These are phyloP conservation scores for Trypanosoma congolense DNA, from an alignment of 208 protist genomes.

Conservation along the genomic window DNA sequence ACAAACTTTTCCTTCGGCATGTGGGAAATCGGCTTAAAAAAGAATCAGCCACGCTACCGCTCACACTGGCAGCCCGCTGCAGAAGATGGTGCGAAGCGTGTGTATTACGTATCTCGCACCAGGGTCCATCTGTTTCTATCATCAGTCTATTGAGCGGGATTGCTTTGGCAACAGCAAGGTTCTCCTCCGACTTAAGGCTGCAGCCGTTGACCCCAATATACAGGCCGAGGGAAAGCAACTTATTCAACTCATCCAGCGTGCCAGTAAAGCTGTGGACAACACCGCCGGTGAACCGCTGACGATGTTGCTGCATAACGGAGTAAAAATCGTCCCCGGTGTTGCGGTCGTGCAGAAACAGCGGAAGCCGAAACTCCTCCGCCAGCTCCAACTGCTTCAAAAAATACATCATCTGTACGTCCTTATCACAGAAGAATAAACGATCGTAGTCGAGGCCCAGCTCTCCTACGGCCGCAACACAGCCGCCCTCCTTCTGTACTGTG, in stretches of 20 bases:
- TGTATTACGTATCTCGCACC: constrained; percentile 90
- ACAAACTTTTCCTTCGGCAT: constrained; percentile 74
- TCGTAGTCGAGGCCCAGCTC: constrained; percentile 94
- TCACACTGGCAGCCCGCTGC: constrained; percentile 6
- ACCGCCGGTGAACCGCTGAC: constrained; percentile 44
- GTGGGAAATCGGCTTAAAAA: constrained; percentile 33
- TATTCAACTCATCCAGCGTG: constrained; percentile 60
- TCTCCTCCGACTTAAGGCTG: constrained; percentile 91
- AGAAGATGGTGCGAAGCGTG: constrained; percentile 73
- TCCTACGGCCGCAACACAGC: constrained; percentile 79
- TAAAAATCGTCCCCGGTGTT: constrained; percentile 87
- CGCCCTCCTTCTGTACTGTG: constrained; percentile 36
- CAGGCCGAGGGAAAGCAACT: constrained; percentile 71
- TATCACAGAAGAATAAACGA: constrained; percentile 86
- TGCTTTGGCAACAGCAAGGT: constrained; percentile 66
- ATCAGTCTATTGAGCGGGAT: constrained; percentile 87
- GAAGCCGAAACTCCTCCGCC: constrained; percentile 69
- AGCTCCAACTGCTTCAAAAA: constrained; percentile 81
- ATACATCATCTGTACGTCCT: constrained; percentile 83
- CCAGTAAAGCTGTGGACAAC: constrained; percentile 96
- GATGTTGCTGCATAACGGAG: constrained; percentile 41
- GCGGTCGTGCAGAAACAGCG: constrained; percentile 93
- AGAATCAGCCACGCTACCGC: constrained; percentile 29
- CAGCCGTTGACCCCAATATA: constrained; percentile 95
- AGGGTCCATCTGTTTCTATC: constrained; percentile 95